Base-by-base conservation (phyloP, 352 stramenopile genomes). In the Phytophthora litchii region DNA sequence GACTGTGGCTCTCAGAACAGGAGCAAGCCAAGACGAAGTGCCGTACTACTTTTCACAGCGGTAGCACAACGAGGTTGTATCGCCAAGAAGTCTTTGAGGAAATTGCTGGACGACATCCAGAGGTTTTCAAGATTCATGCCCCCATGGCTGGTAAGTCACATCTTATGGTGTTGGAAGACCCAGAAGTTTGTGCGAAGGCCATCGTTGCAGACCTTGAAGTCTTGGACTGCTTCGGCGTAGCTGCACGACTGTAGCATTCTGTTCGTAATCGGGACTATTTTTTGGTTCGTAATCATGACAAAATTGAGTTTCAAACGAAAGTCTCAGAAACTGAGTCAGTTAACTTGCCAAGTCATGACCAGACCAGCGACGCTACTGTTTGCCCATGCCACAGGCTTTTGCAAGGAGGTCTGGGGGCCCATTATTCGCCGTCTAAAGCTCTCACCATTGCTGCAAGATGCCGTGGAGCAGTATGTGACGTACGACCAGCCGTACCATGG, bases 351-450 rank as follows among this genome's bases (percentile, higher is more conserved):
- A 20, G 44, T 43, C 37, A 69, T 69, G 58, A 13, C 36, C 14
- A 56, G 55, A n/a, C 42, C 51, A 1, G 66, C 41, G 48, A 77
- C 70, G 46, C 41, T 88, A 27, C 43, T 88, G 34, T 84, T 88
- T 45, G 65, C 59, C n/a, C 78, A 88, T 50, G 78, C 67, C 41
- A 76, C 56, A 5, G 72, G 78, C 20, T 82, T 84, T 49, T 88
- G 78, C 53, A 70, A 69, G 57, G 56, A 86, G 40, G 62, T 70
- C 7, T 88, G 78, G 78, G 48, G 69, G 23, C 73, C 78, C 0
- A 53, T 86, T 23, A 76, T 76, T 19, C 64, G 53, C 13, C 70
- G 66, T 0, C 36, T 88, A 17, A 60, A 67, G 51, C 42, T 54
- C 8, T 68, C 74, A 21, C 68, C 71, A 2, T 17, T 70, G 59